Evolutionary conservation across 2,329 filamentous ascomycete genomes (phyloP).

Genomic region (Thielaviopsis ethacetica): DNA sequence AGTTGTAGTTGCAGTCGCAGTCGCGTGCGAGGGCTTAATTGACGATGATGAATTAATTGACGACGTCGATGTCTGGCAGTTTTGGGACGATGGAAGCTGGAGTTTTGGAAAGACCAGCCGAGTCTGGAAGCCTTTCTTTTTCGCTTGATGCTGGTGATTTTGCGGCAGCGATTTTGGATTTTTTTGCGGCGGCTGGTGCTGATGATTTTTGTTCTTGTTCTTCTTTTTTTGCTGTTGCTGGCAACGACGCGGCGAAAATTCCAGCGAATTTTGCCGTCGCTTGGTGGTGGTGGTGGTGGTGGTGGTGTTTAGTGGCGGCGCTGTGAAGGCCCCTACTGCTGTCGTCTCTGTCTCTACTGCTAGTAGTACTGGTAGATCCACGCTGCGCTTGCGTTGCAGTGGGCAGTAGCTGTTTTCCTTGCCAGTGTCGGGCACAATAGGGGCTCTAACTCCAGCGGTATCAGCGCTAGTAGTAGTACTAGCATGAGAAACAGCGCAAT

Average conservation of each 20-base stretch:
- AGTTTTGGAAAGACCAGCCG: neutral
- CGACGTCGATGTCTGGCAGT: neutral
- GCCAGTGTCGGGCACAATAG: neutral
- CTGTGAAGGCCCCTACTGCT: conserved; percentile 6
- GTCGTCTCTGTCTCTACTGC: no score
- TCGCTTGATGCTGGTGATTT: neutral
- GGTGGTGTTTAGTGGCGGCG: neutral
- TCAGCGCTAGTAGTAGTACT: neutral
- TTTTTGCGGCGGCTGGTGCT: neutral
- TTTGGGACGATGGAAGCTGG: neutral
- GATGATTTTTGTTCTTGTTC: neutral
- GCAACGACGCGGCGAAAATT: neutral
- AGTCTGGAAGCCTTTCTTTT: neutral
- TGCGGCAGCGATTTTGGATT: neutral
- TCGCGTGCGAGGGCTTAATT: neutral
- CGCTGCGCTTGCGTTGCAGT: conserved; percentile 6
- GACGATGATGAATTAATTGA: neutral
- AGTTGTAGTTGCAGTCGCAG: no score
- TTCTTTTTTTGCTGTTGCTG: neutral
- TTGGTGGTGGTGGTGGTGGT: neutral
- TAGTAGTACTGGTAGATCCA: no score
- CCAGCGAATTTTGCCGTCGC: neutral
- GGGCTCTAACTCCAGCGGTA: neutral
- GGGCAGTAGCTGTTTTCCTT: neutral
- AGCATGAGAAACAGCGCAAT: neutral